Evolutionary conservation across 2,329 filamentous ascomycete genomes (phyloP).

Genomic region (Colletotrichum filicis): DNA sequence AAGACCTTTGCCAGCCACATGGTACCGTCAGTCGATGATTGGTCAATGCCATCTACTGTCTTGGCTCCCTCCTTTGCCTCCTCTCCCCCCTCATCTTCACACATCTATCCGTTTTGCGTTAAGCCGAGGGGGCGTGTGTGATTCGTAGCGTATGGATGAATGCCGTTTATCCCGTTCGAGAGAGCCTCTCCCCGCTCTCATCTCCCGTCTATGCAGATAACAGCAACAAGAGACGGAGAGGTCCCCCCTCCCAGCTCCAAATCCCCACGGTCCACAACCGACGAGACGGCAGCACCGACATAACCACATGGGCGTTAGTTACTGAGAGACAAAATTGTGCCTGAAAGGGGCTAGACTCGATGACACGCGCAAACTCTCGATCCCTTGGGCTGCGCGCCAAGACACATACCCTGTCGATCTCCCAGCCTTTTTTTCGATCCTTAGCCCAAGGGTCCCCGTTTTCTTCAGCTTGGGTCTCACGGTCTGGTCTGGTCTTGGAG

Average conservation of each 20-base stretch:
- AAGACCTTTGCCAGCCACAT: neutral
- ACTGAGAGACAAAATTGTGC: neutral
- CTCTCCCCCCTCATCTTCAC: neutral
- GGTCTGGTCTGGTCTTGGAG: neutral
- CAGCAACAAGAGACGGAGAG: neutral
- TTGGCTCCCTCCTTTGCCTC: neutral
- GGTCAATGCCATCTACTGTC: constrained; percentile 17
- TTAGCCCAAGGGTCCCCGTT: constrained; percentile 13
- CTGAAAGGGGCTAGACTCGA: constrained; percentile 15
- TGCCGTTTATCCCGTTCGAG: too few relatives aligned
- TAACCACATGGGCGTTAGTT: constrained; percentile 5
- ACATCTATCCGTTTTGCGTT: neutral
- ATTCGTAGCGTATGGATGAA: too few relatives aligned
- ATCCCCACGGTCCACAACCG: neutral
- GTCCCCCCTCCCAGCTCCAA: neutral
- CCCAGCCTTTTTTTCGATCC: constrained; percentile 3
- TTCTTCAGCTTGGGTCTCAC: constrained; percentile 10
- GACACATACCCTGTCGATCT: constrained; percentile 3
- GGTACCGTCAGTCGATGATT: neutral
- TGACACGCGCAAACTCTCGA: constrained; percentile 32
- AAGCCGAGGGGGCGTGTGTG: neutral
- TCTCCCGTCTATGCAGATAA: constrained; percentile 19
- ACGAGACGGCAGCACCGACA: constrained; percentile 12
- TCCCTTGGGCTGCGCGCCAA: constrained; percentile 6
- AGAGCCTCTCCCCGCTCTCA: neutral